Evolutionary conservation across 2,329 filamentous ascomycete genomes (phyloP), one percentile per base, ranked within the genome.

Genomic region (Aspergillus ibericus): DNA sequence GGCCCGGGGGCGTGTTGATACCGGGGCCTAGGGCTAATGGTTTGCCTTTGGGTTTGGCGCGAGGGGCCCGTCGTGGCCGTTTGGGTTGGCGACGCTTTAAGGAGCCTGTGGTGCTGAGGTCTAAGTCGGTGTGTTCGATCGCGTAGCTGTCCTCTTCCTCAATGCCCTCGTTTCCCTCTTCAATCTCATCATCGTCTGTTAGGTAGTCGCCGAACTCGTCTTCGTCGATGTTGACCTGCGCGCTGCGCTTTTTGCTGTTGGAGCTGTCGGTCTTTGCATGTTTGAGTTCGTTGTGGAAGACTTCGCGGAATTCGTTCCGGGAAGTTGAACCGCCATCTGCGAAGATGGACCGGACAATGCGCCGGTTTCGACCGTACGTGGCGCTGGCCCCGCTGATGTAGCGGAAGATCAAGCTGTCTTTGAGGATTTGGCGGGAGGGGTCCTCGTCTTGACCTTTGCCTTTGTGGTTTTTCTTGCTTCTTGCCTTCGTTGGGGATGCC

Each of bases 131-230:
- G 10, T 70, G 1, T 38, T 52, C 4, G 49, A 44, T 16, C 8
- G 56, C 53, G 12, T 42, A 36, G 35, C 18, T 40, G 25, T 61
- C 59, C 3, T 62, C 59, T 34, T 63, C 62, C 13, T 68, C 62
- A n/a, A 70, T 64, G 7, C 64, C 66, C 4, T 73, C 72, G 2
- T 71, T 69, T 4, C 78, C 75, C 2, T 75, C 72, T 5, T 75
- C 38, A 10, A 42, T 22, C 38, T 18, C 18, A 42, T 42, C 71
- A 27, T 75, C 70, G 9, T 71, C 58, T 16, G 70, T 69, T 29
- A 77, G 59, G 59, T 81, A 81, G 60, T 81, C 79, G 4, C 77
- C 80, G 50, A 77, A 82, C 59, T 77, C 61, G 22, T 77, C 77
- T 55, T 75, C 66, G 16, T 81, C 78, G 22, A 82, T 74, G 59